Percentiles rank a stretch among this genome's conserved stretches.
Conservation (phyloP, 2,329 filamentous ascomycete genomes). For the Apiospora marii region DNA sequence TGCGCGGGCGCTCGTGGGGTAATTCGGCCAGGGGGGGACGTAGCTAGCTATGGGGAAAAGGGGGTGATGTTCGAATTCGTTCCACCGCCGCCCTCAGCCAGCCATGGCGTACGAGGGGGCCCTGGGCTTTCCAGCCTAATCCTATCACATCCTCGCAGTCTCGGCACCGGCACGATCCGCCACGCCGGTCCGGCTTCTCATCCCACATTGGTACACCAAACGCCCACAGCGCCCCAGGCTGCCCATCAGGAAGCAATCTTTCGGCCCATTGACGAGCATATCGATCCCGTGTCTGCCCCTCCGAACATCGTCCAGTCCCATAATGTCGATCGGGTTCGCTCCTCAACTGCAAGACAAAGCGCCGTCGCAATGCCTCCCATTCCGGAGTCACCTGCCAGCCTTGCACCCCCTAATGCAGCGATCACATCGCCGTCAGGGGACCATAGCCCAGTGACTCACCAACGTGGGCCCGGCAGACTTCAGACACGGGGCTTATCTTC, state of each 20-base stretch:
- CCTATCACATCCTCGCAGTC: slow-evolving; percentile 16
- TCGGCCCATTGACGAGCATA: slow-evolving; percentile 34
- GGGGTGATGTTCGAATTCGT: slow-evolving; percentile 24
- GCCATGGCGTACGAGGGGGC: slow-evolving; percentile 19
- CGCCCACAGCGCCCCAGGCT: slow-evolving; percentile 33
- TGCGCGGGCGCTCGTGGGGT: slow-evolving; percentile 52
- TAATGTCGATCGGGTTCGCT: slow-evolving; percentile 23
- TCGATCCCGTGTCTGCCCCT: slow-evolving; percentile 33
- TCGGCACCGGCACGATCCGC: slow-evolving; percentile 25
- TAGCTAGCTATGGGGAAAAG: slow-evolving; percentile 27
- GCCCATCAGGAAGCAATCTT: slow-evolving; percentile 34
- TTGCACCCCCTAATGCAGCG: background rate
- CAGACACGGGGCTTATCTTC: slow-evolving; percentile 31
- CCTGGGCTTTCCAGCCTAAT: slow-evolving; percentile 7
- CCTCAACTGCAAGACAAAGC: slow-evolving; percentile 25
- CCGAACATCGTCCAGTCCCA: slow-evolving; percentile 30
- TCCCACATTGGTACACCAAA: slow-evolving; percentile 28
- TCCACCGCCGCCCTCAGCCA: slow-evolving; percentile 22
- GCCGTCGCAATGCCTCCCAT: slow-evolving; percentile 29
- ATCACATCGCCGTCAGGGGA: background rate
- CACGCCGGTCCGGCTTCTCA: slow-evolving; percentile 32
- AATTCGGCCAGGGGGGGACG: slow-evolving; percentile 15
- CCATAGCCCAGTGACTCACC: slow-evolving; percentile 29
- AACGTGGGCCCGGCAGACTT: slow-evolving; percentile 31
- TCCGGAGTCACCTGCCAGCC: slow-evolving; percentile 25